Evolutionary conservation across 495 filamentous ascomycete genomes (phyloP).

Genomic region (Penicillium steckii): DNA sequence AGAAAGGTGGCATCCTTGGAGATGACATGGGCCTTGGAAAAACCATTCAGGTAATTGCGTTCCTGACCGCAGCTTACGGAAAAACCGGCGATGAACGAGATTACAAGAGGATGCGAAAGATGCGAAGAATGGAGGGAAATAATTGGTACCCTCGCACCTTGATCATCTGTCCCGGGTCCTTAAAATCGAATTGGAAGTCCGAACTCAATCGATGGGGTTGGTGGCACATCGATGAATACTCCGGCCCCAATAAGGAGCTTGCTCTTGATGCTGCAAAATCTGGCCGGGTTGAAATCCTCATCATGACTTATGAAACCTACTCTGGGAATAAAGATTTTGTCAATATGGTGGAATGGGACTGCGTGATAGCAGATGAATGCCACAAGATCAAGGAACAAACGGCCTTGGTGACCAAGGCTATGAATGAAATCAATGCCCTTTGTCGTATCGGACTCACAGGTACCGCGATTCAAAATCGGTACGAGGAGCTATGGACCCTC

Average conservation of each 20-base stretch:
- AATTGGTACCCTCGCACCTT: slow-evolving; percentile 85
- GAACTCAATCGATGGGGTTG: slow-evolving; percentile 91
- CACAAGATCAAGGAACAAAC: slow-evolving; percentile 82
- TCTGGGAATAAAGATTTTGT: slow-evolving; percentile 68
- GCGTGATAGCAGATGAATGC: slow-evolving; percentile 95
- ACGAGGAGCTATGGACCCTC: slow-evolving; percentile 95
- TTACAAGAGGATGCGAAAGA: slow-evolving; percentile 86
- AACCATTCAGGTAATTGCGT: slow-evolving; percentile 94
- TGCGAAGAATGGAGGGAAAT: slow-evolving; percentile 54
- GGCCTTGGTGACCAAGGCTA: slow-evolving; percentile 76
- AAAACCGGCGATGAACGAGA: slow-evolving; percentile 93
- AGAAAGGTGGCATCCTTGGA: slow-evolving; percentile 85
- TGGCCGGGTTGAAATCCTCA: slow-evolving; percentile 81
- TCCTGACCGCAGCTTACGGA: slow-evolving; percentile 88
- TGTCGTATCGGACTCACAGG: slow-evolving; percentile 93
- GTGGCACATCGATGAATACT: slow-evolving; percentile 86
- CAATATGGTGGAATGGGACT: slow-evolving; percentile 91
- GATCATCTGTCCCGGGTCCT: slow-evolving; percentile 82
- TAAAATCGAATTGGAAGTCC: slow-evolving; percentile 88
- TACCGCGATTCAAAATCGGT: slow-evolving; percentile 97
- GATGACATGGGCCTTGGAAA: slow-evolving; percentile 99
- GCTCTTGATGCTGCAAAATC: slow-evolving; percentile 71
- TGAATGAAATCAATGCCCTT: slow-evolving; percentile 90
- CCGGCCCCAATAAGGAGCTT: slow-evolving; percentile 70
- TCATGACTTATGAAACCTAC: slow-evolving; percentile 93